A percentile compares a stretch with the other conserved stretches of the same genome.
Evolutionary conservation across 2,329 filamentous ascomycete genomes (phyloP).

Genomic region (Arthrinium phaeospermum): DNA sequence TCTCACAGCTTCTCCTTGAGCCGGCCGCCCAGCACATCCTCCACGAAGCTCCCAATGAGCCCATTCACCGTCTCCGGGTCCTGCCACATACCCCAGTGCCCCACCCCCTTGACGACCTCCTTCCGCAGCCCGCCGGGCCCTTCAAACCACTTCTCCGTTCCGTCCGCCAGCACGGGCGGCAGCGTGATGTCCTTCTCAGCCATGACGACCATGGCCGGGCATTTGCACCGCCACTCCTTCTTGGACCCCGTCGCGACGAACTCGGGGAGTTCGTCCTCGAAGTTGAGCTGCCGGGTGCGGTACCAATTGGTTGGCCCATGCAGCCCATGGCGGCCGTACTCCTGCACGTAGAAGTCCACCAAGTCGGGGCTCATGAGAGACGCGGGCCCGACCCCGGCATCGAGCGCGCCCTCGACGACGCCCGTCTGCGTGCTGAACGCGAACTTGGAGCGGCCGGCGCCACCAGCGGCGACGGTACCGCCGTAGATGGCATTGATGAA

Average conservation of each 20-base stretch:
- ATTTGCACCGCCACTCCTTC: constrained; percentile 58
- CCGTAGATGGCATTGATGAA: constrained; percentile 78
- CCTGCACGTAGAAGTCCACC: constrained; percentile 75
- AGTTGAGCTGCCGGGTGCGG: constrained; percentile 74
- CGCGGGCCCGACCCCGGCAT: constrained; percentile 56
- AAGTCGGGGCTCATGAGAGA: constrained; percentile 70
- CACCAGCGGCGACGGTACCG: constrained; percentile 58
- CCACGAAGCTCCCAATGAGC: constrained; percentile 71
- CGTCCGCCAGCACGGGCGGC: constrained; percentile 70
- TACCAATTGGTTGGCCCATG: constrained; percentile 91
- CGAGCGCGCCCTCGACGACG: constrained; percentile 66
- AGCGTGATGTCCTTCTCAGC: constrained; percentile 76
- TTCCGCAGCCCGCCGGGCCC: constrained; percentile 60
- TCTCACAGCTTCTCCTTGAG: constrained; percentile 46
- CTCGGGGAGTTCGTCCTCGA: constrained; percentile 69
- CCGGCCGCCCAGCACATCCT: constrained; percentile 49
- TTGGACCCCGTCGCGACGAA: constrained; percentile 65
- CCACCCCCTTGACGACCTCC: constrained; percentile 63
- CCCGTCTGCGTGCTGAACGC: constrained; percentile 68
- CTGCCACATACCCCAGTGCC: constrained; percentile 87
- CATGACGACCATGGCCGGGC: constrained; percentile 76
- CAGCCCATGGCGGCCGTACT: constrained; percentile 76
- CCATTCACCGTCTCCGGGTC: constrained; percentile 72
- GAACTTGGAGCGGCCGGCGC: constrained; percentile 42
- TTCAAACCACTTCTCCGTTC: constrained; percentile 73